phyloP scores from a whole-genome alignment of 164 flowering plant genomes.

The Euptelea pleiosperma region DNA sequence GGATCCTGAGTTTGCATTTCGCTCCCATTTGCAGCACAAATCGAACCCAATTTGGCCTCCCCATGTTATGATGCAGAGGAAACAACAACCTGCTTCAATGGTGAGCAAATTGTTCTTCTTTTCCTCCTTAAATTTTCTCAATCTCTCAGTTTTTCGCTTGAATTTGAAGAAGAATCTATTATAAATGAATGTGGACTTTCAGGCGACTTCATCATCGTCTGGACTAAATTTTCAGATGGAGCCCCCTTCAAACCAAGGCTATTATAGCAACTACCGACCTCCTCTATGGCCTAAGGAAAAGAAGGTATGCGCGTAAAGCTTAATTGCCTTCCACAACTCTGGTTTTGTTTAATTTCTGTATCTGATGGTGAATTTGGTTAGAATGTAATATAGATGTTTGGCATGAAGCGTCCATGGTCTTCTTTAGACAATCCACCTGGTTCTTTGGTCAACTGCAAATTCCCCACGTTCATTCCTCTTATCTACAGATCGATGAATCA shows the following conservation, averaged over 20 bases:
- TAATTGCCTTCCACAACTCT: background rate
- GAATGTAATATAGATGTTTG: conserved; percentile 48
- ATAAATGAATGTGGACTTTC: conserved; percentile 33
- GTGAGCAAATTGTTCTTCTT: background rate
- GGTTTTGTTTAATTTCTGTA: background rate
- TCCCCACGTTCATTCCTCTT: conserved; percentile 22
- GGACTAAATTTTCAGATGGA: conserved; percentile 53
- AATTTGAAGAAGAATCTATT: background rate
- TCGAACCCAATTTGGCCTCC: conserved; percentile 26
- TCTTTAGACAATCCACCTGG: conserved; percentile 35
- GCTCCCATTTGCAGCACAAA: conserved; percentile 26
- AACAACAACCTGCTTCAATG: conserved; percentile 12
- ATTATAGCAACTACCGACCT: conserved; percentile 30
- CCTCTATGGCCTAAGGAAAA: conserved; percentile 48
- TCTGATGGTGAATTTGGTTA: conserved; percentile 30
- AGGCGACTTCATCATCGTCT: conserved; percentile 48
- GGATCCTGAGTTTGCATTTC: conserved; percentile 31
- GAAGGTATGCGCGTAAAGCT: conserved; percentile 43
- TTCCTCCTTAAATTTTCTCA: background rate
- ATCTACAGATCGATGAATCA: conserved; percentile 32
- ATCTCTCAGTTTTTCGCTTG: too few relatives aligned
- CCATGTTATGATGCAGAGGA: background rate
- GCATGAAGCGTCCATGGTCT: conserved; percentile 66
- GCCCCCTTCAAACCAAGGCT: conserved; percentile 99
- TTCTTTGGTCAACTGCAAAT: conserved; percentile 29